Percentiles rank a stretch among this genome's conserved stretches.
Evolutionary conservation across 305 asterid species (phyloP).

Genomic region (Fraxinus xanthoxyloides): DNA sequence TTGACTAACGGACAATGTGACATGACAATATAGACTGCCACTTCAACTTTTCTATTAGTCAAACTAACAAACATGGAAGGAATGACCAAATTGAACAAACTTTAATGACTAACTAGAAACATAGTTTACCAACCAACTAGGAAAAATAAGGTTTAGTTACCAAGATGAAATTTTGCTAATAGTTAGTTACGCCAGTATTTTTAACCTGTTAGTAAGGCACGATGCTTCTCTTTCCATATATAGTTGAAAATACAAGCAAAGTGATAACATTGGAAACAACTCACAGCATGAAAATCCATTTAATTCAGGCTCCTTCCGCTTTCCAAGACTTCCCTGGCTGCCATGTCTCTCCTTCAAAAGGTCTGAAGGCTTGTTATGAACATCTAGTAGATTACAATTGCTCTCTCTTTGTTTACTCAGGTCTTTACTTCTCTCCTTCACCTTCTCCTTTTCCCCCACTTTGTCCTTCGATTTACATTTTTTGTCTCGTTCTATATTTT

Average conservation of each 20-base stretch:
- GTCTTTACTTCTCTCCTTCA: constrained; percentile 25
- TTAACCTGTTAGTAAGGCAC: not conserved
- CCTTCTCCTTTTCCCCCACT: constrained; percentile 33
- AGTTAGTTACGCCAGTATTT: not conserved
- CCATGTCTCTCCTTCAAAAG: constrained; percentile 32
- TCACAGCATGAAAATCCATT: constrained; percentile 59
- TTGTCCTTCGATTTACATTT: constrained; percentile 39
- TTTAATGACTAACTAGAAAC: not conserved
- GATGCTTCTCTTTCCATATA: not conserved
- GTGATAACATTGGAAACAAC: constrained; percentile 25
- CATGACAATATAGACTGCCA: not conserved
- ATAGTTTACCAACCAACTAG: not conserved
- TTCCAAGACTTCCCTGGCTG: constrained; percentile 37
- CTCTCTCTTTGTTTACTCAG: constrained; percentile 28
- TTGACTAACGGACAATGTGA: not conserved
- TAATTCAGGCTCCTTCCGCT: constrained; percentile 39
- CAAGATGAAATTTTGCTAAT: not conserved
- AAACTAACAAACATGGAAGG: not conserved
- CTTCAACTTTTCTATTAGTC: not conserved
- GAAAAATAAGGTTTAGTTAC: not conserved
- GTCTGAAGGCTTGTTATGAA: constrained; percentile 26
- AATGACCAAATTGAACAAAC: not conserved
- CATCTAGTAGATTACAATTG: constrained; percentile 28
- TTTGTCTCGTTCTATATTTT: constrained; percentile 36
- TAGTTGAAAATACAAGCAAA: not conserved